Conservation (phyloP, 176 grass and related monocot species). For the Carex littledalei region DNA sequence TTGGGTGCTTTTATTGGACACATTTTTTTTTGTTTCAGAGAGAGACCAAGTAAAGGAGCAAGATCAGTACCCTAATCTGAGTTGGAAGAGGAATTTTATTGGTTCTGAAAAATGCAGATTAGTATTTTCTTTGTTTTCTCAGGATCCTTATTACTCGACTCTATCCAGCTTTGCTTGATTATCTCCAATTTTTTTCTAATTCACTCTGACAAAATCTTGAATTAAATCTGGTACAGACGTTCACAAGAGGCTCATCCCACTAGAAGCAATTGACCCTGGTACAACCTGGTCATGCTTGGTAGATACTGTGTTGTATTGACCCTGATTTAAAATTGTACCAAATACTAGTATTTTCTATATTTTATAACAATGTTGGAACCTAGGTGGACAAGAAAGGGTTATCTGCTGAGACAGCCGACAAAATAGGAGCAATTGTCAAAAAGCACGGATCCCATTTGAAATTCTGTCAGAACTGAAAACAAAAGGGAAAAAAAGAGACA, state of each 20-base stretch:
- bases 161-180: not conserved
- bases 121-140: not conserved
- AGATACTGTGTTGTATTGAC: not conserved
- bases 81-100: not conserved
- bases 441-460: conserved; percentile 65
- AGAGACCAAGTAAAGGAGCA: not conserved
- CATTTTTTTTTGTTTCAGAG: not conserved
- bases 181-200: not conserved
- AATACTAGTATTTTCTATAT: not conserved
- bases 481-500: conserved; percentile 11
- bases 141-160: not conserved
- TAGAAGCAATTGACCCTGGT: too few relatives aligned
- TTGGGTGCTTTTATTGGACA: not conserved
- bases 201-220: not conserved
- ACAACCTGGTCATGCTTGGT: not conserved
- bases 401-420: conserved; percentile 77
- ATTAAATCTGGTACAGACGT: not conserved
- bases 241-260: too few relatives aligned
- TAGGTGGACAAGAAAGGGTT: conserved; percentile 95
- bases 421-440: conserved; percentile 74
- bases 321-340: conserved; percentile 1
- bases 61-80: not conserved
- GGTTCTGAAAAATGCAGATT: conserved; percentile 15
- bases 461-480: conserved; percentile 67
- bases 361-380: not conserved